These are phyloP conservation scores for Mycena crocata DNA, from an alignment of 768 basidiomycete genomes.

Conservation along the genomic window DNA sequence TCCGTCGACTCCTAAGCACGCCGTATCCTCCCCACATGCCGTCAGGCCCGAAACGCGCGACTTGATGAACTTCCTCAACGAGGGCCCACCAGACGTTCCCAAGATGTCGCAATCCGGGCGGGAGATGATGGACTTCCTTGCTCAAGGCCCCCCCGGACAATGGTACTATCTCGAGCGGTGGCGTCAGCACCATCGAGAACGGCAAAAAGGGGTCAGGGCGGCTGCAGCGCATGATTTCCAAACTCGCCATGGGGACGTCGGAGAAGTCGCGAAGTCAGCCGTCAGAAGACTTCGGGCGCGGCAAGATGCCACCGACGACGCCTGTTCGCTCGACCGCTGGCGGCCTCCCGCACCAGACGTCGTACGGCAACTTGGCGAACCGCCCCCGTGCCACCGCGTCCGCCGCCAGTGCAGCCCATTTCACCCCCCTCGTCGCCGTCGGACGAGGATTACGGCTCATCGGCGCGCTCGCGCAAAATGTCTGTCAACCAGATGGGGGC, in stretches of 20 bases:
- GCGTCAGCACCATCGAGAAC: slow-evolving; percentile 53
- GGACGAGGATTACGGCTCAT: slow-evolving; percentile 48
- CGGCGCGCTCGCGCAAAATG: slow-evolving; percentile 40
- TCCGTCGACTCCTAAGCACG: slow-evolving; percentile 33
- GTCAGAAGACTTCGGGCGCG: slow-evolving; percentile 32
- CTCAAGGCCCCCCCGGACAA: slow-evolving; percentile 67
- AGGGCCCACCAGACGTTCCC: slow-evolving; percentile 62
- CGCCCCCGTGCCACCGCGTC: slow-evolving; percentile 72
- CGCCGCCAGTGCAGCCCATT: slow-evolving; percentile 51
- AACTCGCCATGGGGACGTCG: slow-evolving; percentile 64
- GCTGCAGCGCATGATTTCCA: slow-evolving; percentile 87
- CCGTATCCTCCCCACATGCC: slow-evolving; percentile 37
- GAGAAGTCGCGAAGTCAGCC: slow-evolving; percentile 48
- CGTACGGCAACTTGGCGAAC: slow-evolving; percentile 62
- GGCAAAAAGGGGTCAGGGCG: slow-evolving; percentile 65
- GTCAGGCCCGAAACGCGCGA: slow-evolving; percentile 63
- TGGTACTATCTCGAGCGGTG: slow-evolving; percentile 50
- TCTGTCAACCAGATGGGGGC: slow-evolving; percentile 42
- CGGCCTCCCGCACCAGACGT: slow-evolving; percentile 29
- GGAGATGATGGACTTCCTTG: slow-evolving; percentile 68
- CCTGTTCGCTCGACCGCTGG: slow-evolving; percentile 35
- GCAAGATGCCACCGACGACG: slow-evolving; percentile 43
- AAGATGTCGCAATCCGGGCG: slow-evolving; percentile 57
- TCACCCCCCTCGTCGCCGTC: slow-evolving; percentile 62
- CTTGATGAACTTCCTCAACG: slow-evolving; percentile 66